Evolutionary conservation across 139 green algal species (phyloP).

Genomic region (Chlorella sp.): DNA sequence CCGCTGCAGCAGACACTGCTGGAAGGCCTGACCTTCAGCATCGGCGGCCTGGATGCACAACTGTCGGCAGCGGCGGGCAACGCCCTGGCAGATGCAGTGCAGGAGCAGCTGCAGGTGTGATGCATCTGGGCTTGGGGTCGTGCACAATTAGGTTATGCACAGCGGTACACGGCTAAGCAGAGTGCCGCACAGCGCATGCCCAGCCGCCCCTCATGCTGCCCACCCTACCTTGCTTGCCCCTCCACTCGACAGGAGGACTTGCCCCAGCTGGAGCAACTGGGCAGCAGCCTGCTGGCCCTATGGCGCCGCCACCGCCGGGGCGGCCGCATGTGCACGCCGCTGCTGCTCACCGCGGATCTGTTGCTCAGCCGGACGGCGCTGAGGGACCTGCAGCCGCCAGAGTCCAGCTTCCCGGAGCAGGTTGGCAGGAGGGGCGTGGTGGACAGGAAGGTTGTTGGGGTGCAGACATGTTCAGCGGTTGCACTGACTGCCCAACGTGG

Average conservation of each 20-base stretch:
- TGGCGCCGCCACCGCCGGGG: conserved; percentile 8
- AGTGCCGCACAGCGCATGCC: too few species aligned
- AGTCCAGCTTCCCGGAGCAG: conserved; percentile 13
- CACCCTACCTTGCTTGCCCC: not conserved
- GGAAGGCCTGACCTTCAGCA: conserved; percentile 82
- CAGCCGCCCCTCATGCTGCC: not conserved
- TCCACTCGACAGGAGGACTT: not conserved
- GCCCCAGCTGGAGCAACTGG: not conserved
- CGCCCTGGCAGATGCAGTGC: conserved; percentile 62
- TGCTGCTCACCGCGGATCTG: conserved; percentile 64
- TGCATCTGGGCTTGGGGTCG: too few species aligned
- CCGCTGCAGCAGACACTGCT: conserved; percentile 57
- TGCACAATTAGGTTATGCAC: too few species aligned
- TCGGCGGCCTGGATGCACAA: conserved; percentile 81
- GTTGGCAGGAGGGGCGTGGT: too few species aligned
- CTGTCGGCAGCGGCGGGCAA: conserved; percentile 60
- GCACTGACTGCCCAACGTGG: too few species aligned
- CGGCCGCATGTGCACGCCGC: conserved; percentile 36
- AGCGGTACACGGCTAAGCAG: too few species aligned
- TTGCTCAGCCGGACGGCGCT: conserved; percentile 56
- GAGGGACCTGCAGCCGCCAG: not conserved
- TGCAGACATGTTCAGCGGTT: too few species aligned
- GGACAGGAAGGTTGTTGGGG: not conserved
- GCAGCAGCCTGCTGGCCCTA: not conserved
- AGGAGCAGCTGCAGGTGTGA: not conserved